These are phyloP conservation scores for Podaxis sp. DNA, from an alignment of 768 basidiomycete genomes.

Conservation along the genomic window DNA sequence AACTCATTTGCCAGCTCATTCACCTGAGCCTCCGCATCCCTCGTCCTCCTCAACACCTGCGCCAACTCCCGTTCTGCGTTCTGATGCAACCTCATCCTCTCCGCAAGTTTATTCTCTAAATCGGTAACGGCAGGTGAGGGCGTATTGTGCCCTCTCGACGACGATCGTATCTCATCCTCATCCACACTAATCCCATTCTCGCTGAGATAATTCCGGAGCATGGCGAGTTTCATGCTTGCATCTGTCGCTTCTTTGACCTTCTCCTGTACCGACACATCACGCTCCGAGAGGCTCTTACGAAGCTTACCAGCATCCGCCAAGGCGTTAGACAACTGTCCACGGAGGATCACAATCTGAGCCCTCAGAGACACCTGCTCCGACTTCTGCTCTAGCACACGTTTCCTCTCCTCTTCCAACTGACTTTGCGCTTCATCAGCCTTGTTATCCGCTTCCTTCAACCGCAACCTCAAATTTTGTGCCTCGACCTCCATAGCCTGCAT, in stretches of 20 bases:
- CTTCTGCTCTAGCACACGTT: conserved; percentile 59
- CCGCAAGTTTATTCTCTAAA: conserved; percentile 73
- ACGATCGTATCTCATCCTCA: conserved; percentile 58
- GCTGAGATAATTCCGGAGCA: conserved; percentile 81
- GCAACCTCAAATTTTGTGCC: conserved; percentile 64
- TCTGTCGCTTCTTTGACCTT: conserved; percentile 65
- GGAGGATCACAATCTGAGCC: conserved; percentile 70
- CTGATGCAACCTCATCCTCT: conserved; percentile 69
- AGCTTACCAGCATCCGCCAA: conserved; percentile 64
- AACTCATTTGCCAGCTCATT: conserved; percentile 61
- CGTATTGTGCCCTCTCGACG: conserved; percentile 33
- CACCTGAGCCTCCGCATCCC: conserved; percentile 71
- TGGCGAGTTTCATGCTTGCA: conserved; percentile 64
- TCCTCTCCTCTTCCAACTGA: conserved; percentile 65
- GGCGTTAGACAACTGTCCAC: conserved; percentile 66
- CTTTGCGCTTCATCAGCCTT: conserved; percentile 65
- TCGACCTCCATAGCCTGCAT: conserved; percentile 78
- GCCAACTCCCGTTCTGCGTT: conserved; percentile 73
- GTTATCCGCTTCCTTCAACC: conserved; percentile 75
- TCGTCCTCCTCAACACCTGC: conserved; percentile 57
- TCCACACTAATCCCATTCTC: conserved; percentile 83
- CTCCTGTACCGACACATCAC: conserved; percentile 62
- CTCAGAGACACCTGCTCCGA: conserved; percentile 59
- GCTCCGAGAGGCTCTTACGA: conserved; percentile 63
- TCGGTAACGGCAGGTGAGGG: conserved; percentile 53